These are phyloP conservation scores for Trypanosoma lewisi DNA, from an alignment of 208 protist species.

Conservation along the genomic window DNA sequence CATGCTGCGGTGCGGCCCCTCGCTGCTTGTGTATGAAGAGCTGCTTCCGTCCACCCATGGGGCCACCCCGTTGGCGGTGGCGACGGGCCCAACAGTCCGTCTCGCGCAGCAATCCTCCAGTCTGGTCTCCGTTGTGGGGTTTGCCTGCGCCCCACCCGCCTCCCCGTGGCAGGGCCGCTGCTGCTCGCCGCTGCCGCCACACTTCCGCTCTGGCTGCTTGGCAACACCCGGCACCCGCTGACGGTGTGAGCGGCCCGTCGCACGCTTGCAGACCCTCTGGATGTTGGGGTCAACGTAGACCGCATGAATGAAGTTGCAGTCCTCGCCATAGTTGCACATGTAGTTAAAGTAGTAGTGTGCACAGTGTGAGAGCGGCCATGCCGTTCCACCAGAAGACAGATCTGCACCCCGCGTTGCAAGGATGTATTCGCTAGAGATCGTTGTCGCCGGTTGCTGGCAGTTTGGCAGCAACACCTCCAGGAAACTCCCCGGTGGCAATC, in stretches of 20 bases:
- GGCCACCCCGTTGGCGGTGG: too few relatives aligned
- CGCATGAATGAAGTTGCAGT: constrained; percentile 77
- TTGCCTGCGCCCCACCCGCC: background rate
- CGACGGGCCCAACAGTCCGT: background rate
- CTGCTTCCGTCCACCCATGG: background rate
- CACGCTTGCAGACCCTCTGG: constrained; percentile 59
- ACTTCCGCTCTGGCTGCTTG: background rate
- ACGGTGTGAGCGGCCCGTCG: constrained; percentile 32
- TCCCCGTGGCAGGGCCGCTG: background rate
- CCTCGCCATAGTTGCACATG: constrained; percentile 74
- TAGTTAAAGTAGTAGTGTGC: constrained; percentile 87
- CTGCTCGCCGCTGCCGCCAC: background rate
- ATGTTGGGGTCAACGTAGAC: constrained; percentile 73
- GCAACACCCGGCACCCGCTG: constrained; percentile 23
- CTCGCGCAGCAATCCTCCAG: background rate
- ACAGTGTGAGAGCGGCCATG: constrained; percentile 65
- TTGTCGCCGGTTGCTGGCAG: constrained; percentile 41
- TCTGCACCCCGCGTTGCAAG: constrained; percentile 59
- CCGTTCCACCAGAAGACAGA: constrained; percentile 19
- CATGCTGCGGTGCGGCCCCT: background rate
- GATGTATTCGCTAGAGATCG: constrained; percentile 49
- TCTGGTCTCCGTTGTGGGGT: background rate
- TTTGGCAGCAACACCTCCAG: constrained; percentile 69
- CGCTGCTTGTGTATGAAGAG: background rate
- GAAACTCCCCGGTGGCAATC: constrained; percentile 42